These are phyloP conservation scores for Epithemia pelagica DNA, from an alignment of 108 stramenopile genomes.

Conservation along the genomic window DNA sequence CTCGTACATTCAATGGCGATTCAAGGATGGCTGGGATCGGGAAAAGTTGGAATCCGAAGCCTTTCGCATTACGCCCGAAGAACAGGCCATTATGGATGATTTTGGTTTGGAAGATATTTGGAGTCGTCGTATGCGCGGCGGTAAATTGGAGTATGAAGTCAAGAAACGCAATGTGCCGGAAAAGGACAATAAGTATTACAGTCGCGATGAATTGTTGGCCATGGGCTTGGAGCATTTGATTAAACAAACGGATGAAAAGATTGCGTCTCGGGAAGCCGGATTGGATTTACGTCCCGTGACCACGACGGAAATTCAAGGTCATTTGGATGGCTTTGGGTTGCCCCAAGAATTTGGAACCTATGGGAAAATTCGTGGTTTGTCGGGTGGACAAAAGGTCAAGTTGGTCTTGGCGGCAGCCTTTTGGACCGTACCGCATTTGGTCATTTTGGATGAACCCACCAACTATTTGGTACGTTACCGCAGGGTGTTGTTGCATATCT, in stretches of 20 bases:
- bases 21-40: constrained; percentile 86
- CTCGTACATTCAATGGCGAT: constrained; percentile 96
- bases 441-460: constrained; percentile 97
- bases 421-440: constrained; percentile 96
- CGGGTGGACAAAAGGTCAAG: constrained; percentile 98
- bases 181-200: constrained; percentile 88
- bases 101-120: constrained; percentile 91
- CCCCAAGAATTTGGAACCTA: constrained; percentile 97
- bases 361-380: constrained; percentile 92
- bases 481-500: too few species aligned
- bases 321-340: constrained; percentile 93
- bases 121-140: constrained; percentile 86
- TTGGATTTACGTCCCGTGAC: constrained; percentile 86
- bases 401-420: constrained; percentile 97
- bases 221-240: constrained; percentile 84
- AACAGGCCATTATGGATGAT: constrained; percentile 85
- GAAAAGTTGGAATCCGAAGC: constrained; percentile 84
- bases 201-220: constrained; percentile 72
- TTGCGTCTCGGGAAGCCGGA: constrained; percentile 91
- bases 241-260: constrained; percentile 91
- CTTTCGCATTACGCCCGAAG: constrained; percentile 86
- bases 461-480: constrained; percentile 82
- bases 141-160: constrained; percentile 88
- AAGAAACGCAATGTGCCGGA: constrained; percentile 85
- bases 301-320: constrained; percentile 89